Percentiles rank a stretch among this genome's conserved stretches.
These are phyloP conservation scores for Leccinum obscurum DNA, from an alignment of 768 basidiomycete species.

Conservation along the genomic window DNA sequence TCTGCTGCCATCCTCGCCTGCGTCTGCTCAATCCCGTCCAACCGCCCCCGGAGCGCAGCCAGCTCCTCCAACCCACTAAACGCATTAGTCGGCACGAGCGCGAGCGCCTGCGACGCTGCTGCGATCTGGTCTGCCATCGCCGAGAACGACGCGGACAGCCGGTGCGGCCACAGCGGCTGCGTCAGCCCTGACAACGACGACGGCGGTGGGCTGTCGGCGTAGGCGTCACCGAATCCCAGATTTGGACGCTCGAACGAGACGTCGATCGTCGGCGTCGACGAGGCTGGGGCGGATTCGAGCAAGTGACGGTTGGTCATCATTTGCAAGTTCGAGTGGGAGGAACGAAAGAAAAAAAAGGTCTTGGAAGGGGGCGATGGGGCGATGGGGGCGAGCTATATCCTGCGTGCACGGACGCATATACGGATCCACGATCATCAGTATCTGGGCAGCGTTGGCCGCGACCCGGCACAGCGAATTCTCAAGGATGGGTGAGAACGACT, in stretches of 20 bases:
- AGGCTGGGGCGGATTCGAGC: constrained; percentile 9
- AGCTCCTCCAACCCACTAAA: constrained; percentile 22
- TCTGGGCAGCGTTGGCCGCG: too few relatives aligned
- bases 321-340: neutral
- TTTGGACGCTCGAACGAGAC: constrained; percentile 14
- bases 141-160: too few relatives aligned
- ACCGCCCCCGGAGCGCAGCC: constrained; percentile 21
- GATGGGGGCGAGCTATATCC: neutral
- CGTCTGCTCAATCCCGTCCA: constrained; percentile 35
- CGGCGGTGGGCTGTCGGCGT: neutral
- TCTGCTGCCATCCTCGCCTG: constrained; percentile 20
- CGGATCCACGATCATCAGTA: too few relatives aligned
- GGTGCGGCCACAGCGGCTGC: neutral
- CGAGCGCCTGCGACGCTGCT: too few relatives aligned
- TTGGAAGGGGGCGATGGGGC: neutral
- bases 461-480: too few relatives aligned
- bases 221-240: constrained; percentile 2
- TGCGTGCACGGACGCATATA: neutral
- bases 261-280: constrained; percentile 24
- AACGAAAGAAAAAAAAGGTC: too few relatives aligned
- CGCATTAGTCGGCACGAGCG: constrained; percentile 24
- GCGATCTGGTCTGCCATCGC: too few relatives aligned
- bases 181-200: neutral
- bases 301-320: neutral
- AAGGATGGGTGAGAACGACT: too few relatives aligned